phyloP scores from a whole-genome alignment of 2,329 filamentous ascomycete genomes.

The Alternaria brassicicola region DNA sequence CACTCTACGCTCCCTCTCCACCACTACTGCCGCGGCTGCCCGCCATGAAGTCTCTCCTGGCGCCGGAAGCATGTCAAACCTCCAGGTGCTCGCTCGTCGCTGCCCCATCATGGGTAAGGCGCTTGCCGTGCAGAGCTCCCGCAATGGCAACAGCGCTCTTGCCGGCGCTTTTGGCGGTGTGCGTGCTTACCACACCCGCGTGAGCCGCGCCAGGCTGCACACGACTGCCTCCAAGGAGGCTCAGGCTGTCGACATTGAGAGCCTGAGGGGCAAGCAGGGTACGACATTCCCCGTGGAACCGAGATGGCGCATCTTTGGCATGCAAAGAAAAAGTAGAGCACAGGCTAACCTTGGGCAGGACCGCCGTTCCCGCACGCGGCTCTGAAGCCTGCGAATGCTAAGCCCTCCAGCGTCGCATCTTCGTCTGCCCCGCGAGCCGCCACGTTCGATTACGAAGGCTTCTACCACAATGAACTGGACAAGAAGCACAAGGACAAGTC shows the following conservation, averaged over 20 bases:
- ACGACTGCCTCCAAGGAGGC: conserved; percentile 80
- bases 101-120: conserved; percentile 99
- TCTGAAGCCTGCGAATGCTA: conserved; percentile 32
- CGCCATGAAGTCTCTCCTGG: conserved; percentile 72
- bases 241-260: conserved; percentile 69
- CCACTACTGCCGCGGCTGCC: conserved; percentile 68
- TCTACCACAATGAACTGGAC: conserved; percentile 86
- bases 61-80: conserved; percentile 93
- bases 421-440: conserved; percentile 56
- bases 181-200: conserved; percentile 55
- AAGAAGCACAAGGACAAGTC: conserved; percentile 99
- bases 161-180: conserved; percentile 58
- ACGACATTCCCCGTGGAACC: conserved; percentile 12
- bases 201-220: conserved; percentile 77
- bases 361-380: conserved; percentile 36
- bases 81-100: conserved; percentile 90
- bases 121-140: conserved; percentile 77
- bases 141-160: conserved; percentile 54
- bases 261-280: conserved; percentile 51
- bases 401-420: conserved; percentile 45
- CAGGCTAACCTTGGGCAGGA: conserved; percentile 28
- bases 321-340: neutral
- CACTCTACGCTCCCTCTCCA: conserved; percentile 87
- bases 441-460: conserved; percentile 88
- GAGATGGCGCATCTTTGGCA: neutral